Evolutionary conservation across 2,329 filamentous ascomycete genomes (phyloP).

Genomic region (Sporothrix pallida): DNA sequence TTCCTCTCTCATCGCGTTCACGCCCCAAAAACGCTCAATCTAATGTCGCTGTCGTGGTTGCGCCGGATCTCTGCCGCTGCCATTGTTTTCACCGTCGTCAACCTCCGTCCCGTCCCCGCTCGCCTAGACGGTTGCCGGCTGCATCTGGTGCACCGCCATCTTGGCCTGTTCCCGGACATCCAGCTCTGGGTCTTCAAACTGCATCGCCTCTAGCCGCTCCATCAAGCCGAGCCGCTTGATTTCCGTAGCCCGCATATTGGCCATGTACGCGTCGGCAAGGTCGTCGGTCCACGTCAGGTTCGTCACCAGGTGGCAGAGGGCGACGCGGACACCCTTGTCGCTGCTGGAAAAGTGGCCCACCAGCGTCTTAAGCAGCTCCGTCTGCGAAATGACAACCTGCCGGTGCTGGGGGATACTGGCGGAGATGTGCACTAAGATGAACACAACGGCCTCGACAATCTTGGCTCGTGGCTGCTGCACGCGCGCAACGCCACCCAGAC

Average conservation of each 20-base stretch:
- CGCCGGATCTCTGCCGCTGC: no score
- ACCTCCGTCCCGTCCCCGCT: neutral
- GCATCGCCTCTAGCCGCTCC: constrained; percentile 66
- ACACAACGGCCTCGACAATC: constrained; percentile 78
- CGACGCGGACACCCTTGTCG: constrained; percentile 74
- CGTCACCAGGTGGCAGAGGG: constrained; percentile 81
- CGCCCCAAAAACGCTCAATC: no score
- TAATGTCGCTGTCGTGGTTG: no score
- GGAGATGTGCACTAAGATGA: constrained; percentile 85
- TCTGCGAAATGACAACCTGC: constrained; percentile 77
- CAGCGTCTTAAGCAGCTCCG: constrained; percentile 73
- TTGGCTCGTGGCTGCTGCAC: constrained; percentile 66
- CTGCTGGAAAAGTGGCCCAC: constrained; percentile 75
- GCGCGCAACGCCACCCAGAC: constrained; percentile 50
- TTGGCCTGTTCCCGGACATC: constrained; percentile 87
- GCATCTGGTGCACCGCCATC: constrained; percentile 74
- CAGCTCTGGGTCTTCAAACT: constrained; percentile 71
- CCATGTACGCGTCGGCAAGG: constrained; percentile 67
- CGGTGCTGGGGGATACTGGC: constrained; percentile 80
- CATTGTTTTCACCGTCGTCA: no score
- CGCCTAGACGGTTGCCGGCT: neutral
- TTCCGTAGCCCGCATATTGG: constrained; percentile 69
- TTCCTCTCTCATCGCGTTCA: no score
- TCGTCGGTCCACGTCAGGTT: constrained; percentile 88
- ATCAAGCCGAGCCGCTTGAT: constrained; percentile 75